Evolutionary conservation across 768 basidiomycete species (phyloP).

Genomic region (Saitozyma sp.): DNA sequence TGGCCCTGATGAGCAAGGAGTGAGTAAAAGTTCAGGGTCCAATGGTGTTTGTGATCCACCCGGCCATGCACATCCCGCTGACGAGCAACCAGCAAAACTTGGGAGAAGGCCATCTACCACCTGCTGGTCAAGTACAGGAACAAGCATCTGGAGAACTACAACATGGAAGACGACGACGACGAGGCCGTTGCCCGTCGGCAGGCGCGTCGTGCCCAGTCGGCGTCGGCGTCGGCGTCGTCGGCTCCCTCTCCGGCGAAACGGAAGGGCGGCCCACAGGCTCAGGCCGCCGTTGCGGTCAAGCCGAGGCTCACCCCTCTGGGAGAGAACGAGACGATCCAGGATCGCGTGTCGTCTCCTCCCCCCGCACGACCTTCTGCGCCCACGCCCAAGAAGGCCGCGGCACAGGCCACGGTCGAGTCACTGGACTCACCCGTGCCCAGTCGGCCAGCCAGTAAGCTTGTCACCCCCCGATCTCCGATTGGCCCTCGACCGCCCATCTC

Average conservation of each 20-base stretch:
- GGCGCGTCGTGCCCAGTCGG: constrained; percentile 16
- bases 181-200: constrained; percentile 37
- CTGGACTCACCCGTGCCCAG: constrained; percentile 9
- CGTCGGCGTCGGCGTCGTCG: constrained; percentile 2
- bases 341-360: constrained; percentile 16
- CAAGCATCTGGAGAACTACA: constrained; percentile 69
- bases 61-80: neutral
- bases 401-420: constrained; percentile 22
- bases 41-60: too few relatives aligned
- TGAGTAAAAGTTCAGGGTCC: constrained; percentile 30
- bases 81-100: constrained; percentile 65
- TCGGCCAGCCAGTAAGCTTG: constrained; percentile 16
- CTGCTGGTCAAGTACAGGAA: constrained; percentile 81
- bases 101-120: constrained; percentile 96
- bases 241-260: constrained; percentile 41
- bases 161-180: constrained; percentile 64
- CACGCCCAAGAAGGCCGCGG: constrained; percentile 53
- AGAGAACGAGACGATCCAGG: constrained; percentile 41
- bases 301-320: constrained; percentile 29
- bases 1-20: constrained; percentile 61
- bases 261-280: constrained; percentile 30
- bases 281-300: constrained; percentile 8
- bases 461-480: constrained; percentile 25
- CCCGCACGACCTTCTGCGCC: constrained; percentile 51
- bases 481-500: constrained; percentile 51